A percentile compares a stretch with the other conserved stretches of the same genome.
Conservation (phyloP, 2,329 filamentous ascomycete genomes). For the Hypoxylon sp. region DNA sequence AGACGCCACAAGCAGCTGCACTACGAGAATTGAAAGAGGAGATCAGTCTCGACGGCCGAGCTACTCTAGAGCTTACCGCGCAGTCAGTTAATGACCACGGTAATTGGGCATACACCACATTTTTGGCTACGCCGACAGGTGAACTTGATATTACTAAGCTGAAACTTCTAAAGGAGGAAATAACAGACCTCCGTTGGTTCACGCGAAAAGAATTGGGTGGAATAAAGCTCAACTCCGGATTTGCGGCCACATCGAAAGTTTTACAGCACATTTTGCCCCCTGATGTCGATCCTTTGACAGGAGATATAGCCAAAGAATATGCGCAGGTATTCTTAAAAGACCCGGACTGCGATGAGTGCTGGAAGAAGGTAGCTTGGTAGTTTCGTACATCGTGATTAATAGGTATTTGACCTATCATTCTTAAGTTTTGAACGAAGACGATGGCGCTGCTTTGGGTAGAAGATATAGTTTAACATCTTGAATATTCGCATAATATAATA, state of each 20-base stretch:
- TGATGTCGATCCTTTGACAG: neutral
- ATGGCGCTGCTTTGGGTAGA: too few relatives aligned
- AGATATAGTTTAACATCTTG: too few relatives aligned
- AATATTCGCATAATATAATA: too few relatives aligned
- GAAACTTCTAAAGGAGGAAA: neutral
- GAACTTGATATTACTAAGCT: neutral
- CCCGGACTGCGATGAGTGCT: too few relatives aligned
- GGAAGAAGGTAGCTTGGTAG: too few relatives aligned
- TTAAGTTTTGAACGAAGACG: neutral
- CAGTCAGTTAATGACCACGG: neutral
- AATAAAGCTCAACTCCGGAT: neutral
- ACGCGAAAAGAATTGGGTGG: neutral
- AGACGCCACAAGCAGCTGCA: neutral
- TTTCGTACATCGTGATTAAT: neutral
- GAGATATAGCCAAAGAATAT: neutral
- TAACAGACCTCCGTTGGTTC: neutral
- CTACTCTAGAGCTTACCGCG: neutral
- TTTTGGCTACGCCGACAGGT: neutral
- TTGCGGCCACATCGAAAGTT: neutral
- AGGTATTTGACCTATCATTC: neutral
- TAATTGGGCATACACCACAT: conserved; percentile 17
- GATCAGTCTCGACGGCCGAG: conserved; percentile 9
- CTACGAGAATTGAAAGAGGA: conserved; percentile 10
- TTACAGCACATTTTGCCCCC: neutral
- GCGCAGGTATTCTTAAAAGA: neutral